Evolutionary conservation across 2,329 filamentous ascomycete species (phyloP).

Genomic region (Coniochaeta prunicola): DNA sequence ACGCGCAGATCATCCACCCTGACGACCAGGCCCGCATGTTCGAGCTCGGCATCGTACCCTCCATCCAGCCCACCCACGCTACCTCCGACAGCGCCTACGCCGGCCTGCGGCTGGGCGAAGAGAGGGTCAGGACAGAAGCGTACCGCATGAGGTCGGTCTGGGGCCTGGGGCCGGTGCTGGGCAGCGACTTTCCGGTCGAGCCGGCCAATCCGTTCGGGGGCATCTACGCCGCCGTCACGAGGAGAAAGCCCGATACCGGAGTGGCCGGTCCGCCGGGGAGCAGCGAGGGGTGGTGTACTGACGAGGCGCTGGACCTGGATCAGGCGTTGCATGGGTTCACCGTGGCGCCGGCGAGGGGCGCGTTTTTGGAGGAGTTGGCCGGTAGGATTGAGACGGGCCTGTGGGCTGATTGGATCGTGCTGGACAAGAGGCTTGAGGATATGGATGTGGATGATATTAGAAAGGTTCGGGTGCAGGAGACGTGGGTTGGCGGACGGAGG

Average conservation of each 20-base stretch:
- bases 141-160: slow-evolving; percentile 61
- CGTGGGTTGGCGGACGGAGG: slow-evolving; percentile 56
- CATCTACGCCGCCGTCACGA: slow-evolving; percentile 60
- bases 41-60: slow-evolving; percentile 55
- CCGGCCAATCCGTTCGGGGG: slow-evolving; percentile 61
- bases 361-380: slow-evolving; percentile 50
- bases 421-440: slow-evolving; percentile 48
- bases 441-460: slow-evolving; percentile 45
- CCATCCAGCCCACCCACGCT: slow-evolving; percentile 65
- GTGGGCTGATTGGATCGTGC: slow-evolving; percentile 65
- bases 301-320: slow-evolving; percentile 50
- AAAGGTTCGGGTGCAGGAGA: slow-evolving; percentile 51
- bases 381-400: slow-evolving; percentile 53
- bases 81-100: slow-evolving; percentile 67
- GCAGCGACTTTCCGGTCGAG: slow-evolving; percentile 67
- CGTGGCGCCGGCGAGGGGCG: slow-evolving; percentile 48
- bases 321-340: slow-evolving; percentile 59
- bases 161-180: slow-evolving; percentile 46
- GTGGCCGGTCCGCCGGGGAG: slow-evolving; percentile 35
- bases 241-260: slow-evolving; percentile 51
- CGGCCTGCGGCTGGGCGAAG: slow-evolving; percentile 47
- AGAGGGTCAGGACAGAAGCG: slow-evolving; percentile 47
- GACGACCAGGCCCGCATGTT: slow-evolving; percentile 54
- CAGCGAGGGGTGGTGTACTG: slow-evolving; percentile 50
- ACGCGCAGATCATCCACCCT: slow-evolving; percentile 63